phyloP scores from a whole-genome alignment of 2,329 filamentous ascomycete genomes.

The Neodidymelliopsis sp. region DNA sequence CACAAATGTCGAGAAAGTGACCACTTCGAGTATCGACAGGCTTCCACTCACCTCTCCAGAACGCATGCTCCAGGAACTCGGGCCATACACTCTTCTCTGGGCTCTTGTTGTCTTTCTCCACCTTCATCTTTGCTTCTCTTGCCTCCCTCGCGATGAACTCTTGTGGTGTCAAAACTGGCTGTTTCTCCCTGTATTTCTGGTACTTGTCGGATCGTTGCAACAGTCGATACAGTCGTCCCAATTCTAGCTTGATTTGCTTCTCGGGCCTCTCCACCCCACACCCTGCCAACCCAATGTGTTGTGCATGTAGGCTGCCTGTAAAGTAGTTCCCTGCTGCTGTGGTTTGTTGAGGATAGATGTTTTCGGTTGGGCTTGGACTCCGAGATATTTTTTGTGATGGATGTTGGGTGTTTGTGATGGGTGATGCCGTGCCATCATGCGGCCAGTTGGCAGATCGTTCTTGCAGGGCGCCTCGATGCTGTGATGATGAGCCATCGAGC shows the following conservation, averaged over 20 bases:
- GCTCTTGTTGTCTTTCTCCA: slow-evolving; percentile 32
- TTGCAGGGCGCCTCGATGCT: slow-evolving; percentile 46
- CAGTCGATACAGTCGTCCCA: slow-evolving; percentile 37
- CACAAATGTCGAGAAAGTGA: background rate
- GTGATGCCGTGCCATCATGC: slow-evolving; percentile 35
- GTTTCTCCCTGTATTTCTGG: slow-evolving; percentile 55
- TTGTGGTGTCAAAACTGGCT: slow-evolving; percentile 36
- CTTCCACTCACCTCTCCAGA: slow-evolving; percentile 54
- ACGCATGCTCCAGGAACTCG: slow-evolving; percentile 56
- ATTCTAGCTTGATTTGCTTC: slow-evolving; percentile 38
- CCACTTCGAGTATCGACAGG: no score
- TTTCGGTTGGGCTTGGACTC: slow-evolving; percentile 39
- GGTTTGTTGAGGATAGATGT: slow-evolving; percentile 30
- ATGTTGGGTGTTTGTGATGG: slow-evolving; percentile 14
- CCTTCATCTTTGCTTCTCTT: slow-evolving; percentile 22
- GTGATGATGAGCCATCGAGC: slow-evolving; percentile 22
- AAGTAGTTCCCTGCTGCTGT: slow-evolving; percentile 33
- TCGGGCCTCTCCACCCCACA: slow-evolving; percentile 36
- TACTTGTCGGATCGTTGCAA: slow-evolving; percentile 51
- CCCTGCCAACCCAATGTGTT: slow-evolving; percentile 30
- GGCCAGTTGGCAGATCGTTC: slow-evolving; percentile 54
- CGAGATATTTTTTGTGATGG: slow-evolving; percentile 41
- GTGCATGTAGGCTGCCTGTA: slow-evolving; percentile 33
- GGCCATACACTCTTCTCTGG: slow-evolving; percentile 53
- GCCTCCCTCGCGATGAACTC: slow-evolving; percentile 33